Evolutionary conservation across 768 basidiomycete genomes (phyloP), one percentile per base, ranked within the genome.

Genomic region (Podaxis sp.): DNA sequence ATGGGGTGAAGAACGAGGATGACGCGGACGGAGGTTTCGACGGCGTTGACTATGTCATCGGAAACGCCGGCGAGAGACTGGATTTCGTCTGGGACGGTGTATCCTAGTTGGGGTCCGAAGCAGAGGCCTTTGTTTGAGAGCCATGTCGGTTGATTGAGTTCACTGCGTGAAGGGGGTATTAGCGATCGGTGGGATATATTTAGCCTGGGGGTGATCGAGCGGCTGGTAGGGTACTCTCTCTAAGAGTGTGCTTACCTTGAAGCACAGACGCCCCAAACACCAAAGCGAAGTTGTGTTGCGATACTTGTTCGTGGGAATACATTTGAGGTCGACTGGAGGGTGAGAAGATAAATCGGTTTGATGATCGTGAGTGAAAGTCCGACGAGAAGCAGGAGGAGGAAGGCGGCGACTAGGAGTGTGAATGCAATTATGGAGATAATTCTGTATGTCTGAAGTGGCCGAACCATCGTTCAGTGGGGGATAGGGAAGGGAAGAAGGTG

Each of bases 221-320:
- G 8, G 7, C 33, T 33, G 33, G 33, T 2, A 33, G 30, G 40
- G 19, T 58, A 11, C n/a, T 38, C 24, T 26, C 22, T 46, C 19
- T n/a, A 39, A 36, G 26, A 38, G 17, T 33, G 5, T 15, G 40
- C 70, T 62, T 61, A 82, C 86, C 79, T 84, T n/a, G 74, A 74
- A 0, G 87, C 87, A 73, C 93, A 95, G 39, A 88, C 79, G 0
- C 93, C 93, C 89, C 92, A 94, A 4, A 93, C 87, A 3, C 93
- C 93, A 64, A 93, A 89, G 39, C 85, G 81, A 9, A 93, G 73
- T 66, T 80, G 77, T 3, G 86, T 87, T 30, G 86, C 86, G 12
- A 85, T 73, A 64, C 79, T 79, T 11, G 87, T 85, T 38, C 70
- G 66, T 2, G 80, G 56, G 54, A 75, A 71, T 46, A 61, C 67